Evolutionary conservation across 2,329 filamentous ascomycete species (phyloP).

Genomic region (Elsinoe australis): DNA sequence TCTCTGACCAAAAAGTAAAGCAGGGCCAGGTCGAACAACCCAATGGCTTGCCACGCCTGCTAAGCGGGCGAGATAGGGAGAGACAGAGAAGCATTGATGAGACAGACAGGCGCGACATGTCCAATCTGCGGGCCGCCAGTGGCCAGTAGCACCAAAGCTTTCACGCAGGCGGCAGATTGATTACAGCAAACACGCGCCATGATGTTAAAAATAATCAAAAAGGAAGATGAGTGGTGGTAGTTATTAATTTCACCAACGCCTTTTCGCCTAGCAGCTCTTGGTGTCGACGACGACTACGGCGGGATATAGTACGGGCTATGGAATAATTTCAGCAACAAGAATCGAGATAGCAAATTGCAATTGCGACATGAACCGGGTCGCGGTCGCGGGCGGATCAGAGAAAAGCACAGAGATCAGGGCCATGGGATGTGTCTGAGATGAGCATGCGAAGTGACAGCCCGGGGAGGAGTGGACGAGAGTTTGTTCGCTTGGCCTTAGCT

Average conservation of each 20-base stretch:
- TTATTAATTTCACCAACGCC: constrained; percentile 7
- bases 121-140: neutral
- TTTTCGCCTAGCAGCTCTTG: neutral
- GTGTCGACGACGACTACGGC: no score
- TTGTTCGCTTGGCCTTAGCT: constrained; percentile 2
- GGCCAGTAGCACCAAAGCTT: constrained; percentile 4
- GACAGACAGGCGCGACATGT: neutral
- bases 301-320: no score
- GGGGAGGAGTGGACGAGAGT: neutral
- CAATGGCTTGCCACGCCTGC: no score
- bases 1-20: neutral
- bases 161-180: constrained; percentile 13
- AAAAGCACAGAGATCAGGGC: neutral
- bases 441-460: neutral
- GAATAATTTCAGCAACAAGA: neutral
- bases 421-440: neutral
- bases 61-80: constrained; percentile 13
- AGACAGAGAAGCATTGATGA: neutral
- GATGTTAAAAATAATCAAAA: constrained; percentile 15
- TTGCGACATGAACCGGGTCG: constrained; percentile 3
- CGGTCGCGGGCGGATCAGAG: constrained; percentile 3
- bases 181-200: constrained; percentile 1
- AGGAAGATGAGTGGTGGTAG: neutral
- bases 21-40: neutral
- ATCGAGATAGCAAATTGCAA: neutral